Base-by-base conservation (phyloP, 2,329 filamentous ascomycete species). In the Byssoonygena ceratinophila region DNA sequence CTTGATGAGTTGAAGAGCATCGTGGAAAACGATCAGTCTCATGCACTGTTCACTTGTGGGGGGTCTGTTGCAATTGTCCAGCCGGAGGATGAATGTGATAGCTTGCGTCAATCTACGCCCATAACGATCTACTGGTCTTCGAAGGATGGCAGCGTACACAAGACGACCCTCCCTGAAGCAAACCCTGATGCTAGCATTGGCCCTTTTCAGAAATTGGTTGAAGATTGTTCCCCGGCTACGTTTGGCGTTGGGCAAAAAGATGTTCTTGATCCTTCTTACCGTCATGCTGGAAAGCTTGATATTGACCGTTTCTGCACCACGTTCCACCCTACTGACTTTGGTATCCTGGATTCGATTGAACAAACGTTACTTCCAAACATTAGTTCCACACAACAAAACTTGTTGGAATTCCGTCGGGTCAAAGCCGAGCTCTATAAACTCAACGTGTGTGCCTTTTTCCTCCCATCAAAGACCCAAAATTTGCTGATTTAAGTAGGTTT, bases 381-480 rank as follows among this genome's bases (percentile, higher is more conserved):
- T 3, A 60, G 54, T 4, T 58, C 41, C 1, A 39, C 55, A 2
- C 16, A 3, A 0, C 51, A 60, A 0, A 58, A 62, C 12, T 16
- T 34, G 3, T 11, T 59, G 6, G 51, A 51, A 2, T 60, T 58
- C 20, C 58, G 64, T 0, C 68, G 68, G 5, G 62, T 81, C 1
- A 63, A 62, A 3, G 77, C 77, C 0, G 76, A 81, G 62, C 63
- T 82, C 1, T 80, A 79, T 60, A 80, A 80, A 55, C 62, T 81
- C 16, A 81, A 81, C 57, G 73, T 77, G 5, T 37, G 12, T 25
- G 18, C 44, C 8, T 16, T 36, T n/a, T 22, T 14, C n/a, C n/a
- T n/a, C n/a, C n/a, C n/a, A n/a, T n/a, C n/a, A 40, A 18, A 7
- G 34, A 8, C 14, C 23, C 36, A 32, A 14, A 6, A 3, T 25